These are phyloP conservation scores for Eucalyptus polyanthemos DNA, from an alignment of 345 rosid genomes.

Conservation along the genomic window DNA sequence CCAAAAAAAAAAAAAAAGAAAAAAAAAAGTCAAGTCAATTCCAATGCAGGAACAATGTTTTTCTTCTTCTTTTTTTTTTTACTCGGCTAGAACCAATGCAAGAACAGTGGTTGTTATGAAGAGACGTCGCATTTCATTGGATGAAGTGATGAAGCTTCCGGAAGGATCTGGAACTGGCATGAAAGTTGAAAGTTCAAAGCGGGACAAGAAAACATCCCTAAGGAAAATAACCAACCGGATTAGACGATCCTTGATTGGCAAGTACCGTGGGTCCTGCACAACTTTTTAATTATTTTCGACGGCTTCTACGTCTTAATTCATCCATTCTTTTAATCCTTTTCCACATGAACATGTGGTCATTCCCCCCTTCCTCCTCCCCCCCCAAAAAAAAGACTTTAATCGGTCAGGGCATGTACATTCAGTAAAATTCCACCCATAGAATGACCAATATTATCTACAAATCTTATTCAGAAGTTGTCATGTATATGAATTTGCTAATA, in stretches of 20 bases:
- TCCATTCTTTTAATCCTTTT: neutral
- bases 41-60: neutral
- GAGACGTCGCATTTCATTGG: neutral
- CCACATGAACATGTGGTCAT: neutral
- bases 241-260: neutral
- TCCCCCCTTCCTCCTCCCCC: too few relatives aligned
- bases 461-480: neutral
- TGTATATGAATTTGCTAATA: neutral
- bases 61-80: fast-evolving
- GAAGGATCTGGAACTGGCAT: neutral
- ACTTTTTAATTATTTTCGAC: neutral
- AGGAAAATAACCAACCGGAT: neutral
- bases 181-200: neutral
- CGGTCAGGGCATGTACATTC: neutral
- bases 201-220: neutral
- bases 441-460: neutral
- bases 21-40: neutral
- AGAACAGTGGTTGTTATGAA: neutral
- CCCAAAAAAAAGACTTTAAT: neutral
- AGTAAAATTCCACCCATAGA: neutral
- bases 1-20: neutral
- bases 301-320: neutral
- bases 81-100: neutral
- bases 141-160: neutral
- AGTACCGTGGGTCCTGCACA: neutral